Base-by-base conservation (phyloP, 805 yeast species). In the Candida insectorum region DNA sequence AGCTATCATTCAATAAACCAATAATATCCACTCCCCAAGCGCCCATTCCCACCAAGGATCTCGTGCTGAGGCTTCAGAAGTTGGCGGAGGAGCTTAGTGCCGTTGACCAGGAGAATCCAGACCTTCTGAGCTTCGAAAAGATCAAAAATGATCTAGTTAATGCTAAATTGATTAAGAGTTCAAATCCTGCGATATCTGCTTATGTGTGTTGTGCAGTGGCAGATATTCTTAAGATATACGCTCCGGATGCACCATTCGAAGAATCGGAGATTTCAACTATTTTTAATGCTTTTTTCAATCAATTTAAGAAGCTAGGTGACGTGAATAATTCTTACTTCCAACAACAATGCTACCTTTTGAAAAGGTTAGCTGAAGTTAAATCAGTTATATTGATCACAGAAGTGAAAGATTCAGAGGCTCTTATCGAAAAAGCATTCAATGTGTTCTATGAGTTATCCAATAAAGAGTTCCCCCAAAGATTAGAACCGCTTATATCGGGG, bases 201-300 rank as follows among this genome's bases (percentile, higher is more conserved):
- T 75, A 67, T 37, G 73, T 73, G 1, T 79, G 93, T 6, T 81
- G 94, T 49, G 79, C 93, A 42, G 42, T 87, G 6, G 69, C 87
- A 5, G 95, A 88, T 52, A 65, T 89, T 7, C 57, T 88, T 26
- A 66, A 95, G 37, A 55, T 89, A 11, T 81, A 71, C 48, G 96
- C 95, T 0, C 96, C 96, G 0, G 85, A 88, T 52, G 95, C 96
- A 5, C 96, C 97, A 4, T 88, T 73, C 56, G 76, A 83, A 2
- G 77, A 79, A 16, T 42, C 62, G 2, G 80, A 82, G 44, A 63
- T 88, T 24, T 63, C 77, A 1, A 79, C 67, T 4, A 72, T 86
- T 13, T 86, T 88, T 61, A 74, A 70, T 43, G 65, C 85, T 6
- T 76, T 87, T 48, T 69, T 82, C 40, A 54, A 60, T 17, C 88